Conservation (phyloP, 371 early-diverging fungal genomes). For the Haplosporangium sp. region DNA sequence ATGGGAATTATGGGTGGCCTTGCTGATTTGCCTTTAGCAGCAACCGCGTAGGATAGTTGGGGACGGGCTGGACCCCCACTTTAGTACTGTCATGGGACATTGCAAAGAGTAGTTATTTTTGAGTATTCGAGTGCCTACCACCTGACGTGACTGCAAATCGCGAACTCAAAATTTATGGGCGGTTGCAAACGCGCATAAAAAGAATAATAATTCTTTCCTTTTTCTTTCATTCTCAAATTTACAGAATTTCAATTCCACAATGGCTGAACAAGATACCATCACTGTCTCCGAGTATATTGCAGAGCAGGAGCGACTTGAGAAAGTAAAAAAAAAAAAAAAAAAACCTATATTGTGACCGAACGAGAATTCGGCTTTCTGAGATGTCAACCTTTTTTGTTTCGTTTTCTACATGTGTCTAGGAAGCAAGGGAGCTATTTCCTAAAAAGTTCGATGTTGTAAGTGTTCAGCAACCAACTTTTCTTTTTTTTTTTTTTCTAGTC, state of each 20-base stretch:
- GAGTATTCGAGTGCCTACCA: too few relatives aligned
- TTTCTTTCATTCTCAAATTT: background rate
- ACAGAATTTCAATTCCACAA: slow-evolving; percentile 4
- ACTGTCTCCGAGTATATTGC: slow-evolving; percentile 64
- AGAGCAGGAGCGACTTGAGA: slow-evolving; percentile 57
- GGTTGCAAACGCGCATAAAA: too few relatives aligned
- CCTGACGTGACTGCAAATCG: too few relatives aligned
- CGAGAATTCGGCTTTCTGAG: background rate
- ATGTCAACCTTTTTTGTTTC: background rate
- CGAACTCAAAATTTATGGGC: too few relatives aligned
- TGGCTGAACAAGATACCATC: slow-evolving; percentile 56
- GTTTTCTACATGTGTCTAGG: slow-evolving; percentile 16
- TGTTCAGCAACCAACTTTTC: background rate
- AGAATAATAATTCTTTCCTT: background rate
- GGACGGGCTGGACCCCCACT: too few relatives aligned
- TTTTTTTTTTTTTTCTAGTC: background rate
- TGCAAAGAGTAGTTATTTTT: too few relatives aligned
- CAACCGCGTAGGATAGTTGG: too few relatives aligned
- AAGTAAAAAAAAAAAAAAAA: slow-evolving; percentile 17
- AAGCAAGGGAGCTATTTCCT: slow-evolving; percentile 50
- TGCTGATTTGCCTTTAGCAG: too few relatives aligned
- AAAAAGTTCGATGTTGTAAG: slow-evolving; percentile 56
- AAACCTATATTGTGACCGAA: background rate
- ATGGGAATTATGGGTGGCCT: too few relatives aligned
- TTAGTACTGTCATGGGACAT: too few relatives aligned